A percentile compares a stretch with the other conserved stretches of the same genome.
Conservation (phyloP, 805 yeast species). For the Candida saitoana region DNA sequence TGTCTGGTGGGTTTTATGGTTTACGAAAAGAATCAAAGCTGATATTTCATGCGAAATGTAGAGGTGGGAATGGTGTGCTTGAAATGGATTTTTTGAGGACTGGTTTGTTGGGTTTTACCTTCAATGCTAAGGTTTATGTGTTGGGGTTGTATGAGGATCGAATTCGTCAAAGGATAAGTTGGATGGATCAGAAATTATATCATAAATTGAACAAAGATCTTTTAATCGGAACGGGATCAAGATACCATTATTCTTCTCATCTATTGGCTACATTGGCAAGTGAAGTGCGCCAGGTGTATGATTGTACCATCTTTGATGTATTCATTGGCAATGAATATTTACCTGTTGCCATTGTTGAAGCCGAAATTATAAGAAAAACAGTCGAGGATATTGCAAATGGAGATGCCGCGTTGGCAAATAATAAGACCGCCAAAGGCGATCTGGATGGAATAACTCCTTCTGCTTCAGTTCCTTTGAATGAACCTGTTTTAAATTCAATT, state of each 20-base stretch:
- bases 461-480: conserved; percentile 37
- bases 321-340: conserved; percentile 73
- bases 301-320: conserved; percentile 88
- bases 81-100: conserved; percentile 84
- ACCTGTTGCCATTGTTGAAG: conserved; percentile 82
- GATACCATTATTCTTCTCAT: conserved; percentile 85
- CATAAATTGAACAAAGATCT: conserved; percentile 25
- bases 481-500: conserved; percentile 38
- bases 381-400: conserved; percentile 23
- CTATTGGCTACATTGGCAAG: conserved; percentile 78
- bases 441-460: conserved; percentile 18
- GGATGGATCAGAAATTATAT: conserved; percentile 51
- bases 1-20: conserved; percentile 89
- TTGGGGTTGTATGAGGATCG: conserved; percentile 90
- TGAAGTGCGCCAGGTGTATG: conserved; percentile 75
- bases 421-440: conserved; percentile 7
- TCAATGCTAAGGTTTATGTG: conserved; percentile 81
- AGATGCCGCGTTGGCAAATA: conserved; percentile 7
- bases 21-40: conserved; percentile 58
- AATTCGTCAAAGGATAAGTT: conserved; percentile 68
- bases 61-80: conserved; percentile 63
- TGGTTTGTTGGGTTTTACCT: conserved; percentile 84
- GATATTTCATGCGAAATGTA: conserved; percentile 78
- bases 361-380: conserved; percentile 42
- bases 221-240: conserved; percentile 36